Conservation (phyloP, 305 asterid species). For the Fraxinus paxiana region DNA sequence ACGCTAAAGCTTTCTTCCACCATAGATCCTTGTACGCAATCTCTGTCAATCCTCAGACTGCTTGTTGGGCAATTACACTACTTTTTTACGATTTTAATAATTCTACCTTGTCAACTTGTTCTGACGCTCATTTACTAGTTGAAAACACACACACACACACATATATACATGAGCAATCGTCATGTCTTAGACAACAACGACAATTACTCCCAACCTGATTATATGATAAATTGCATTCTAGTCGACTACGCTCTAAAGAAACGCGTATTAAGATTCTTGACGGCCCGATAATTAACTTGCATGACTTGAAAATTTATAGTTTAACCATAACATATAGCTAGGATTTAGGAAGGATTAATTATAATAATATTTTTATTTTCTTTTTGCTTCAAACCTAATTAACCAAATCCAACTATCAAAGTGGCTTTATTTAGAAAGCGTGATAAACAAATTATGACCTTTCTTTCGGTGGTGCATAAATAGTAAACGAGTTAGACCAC, state of each 20-base stretch:
- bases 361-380: background rate
- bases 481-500: constrained; percentile 40
- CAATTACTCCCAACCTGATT: background rate
- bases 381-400: constrained; percentile 21
- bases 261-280: background rate
- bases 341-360: background rate
- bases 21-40: background rate
- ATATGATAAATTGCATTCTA: background rate
- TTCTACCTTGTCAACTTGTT: background rate
- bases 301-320: background rate
- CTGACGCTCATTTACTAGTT: background rate
- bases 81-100: background rate
- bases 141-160: no score
- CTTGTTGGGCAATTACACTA: background rate
- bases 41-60: background rate
- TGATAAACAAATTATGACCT: constrained; percentile 25
- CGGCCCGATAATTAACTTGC: background rate
- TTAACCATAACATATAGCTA: background rate
- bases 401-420: background rate
- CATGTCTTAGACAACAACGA: background rate
- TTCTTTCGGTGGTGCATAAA: constrained; percentile 13
- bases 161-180: background rate
- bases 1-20: background rate
- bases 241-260: background rate
- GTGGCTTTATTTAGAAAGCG: constrained; percentile 14